phyloP scores from a whole-genome alignment of 257 asterid genomes.

The Gentiana macrophylla region DNA sequence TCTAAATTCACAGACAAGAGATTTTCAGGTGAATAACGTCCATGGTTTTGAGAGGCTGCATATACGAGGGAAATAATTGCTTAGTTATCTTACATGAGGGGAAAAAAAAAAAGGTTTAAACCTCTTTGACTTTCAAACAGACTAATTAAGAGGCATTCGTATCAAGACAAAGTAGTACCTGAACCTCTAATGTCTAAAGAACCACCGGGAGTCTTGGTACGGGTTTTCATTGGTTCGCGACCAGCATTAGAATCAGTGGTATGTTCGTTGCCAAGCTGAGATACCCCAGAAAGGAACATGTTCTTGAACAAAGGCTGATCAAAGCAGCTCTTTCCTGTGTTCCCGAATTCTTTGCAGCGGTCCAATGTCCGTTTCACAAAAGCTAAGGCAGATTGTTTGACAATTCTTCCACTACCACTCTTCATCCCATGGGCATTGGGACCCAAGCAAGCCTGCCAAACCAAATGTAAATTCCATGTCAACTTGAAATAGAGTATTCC shows the following conservation, averaged over 20 bases:
- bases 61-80: background rate
- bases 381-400: slow-evolving; percentile 79
- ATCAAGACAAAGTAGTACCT: slow-evolving; percentile 27
- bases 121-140: no score
- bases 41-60: slow-evolving; percentile 63
- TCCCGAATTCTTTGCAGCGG: slow-evolving; percentile 54
- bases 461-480: background rate
- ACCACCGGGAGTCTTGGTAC: slow-evolving; percentile 13
- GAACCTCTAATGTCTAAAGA: slow-evolving; percentile 54
- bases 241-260: slow-evolving; percentile 35
- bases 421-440: slow-evolving; percentile 78
- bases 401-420: slow-evolving; percentile 71
- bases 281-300: slow-evolving; percentile 60
- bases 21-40: slow-evolving; percentile 51
- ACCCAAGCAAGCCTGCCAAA: slow-evolving; percentile 63
- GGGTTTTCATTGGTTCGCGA: background rate
- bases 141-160: no score
- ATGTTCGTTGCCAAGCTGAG: slow-evolving; percentile 38
- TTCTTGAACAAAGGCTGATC: slow-evolving; percentile 49
- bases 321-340: slow-evolving; percentile 79
- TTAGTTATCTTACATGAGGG: no score
- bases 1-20: slow-evolving; percentile 31
- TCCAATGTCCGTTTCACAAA: slow-evolving; percentile 66
- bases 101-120: no score
- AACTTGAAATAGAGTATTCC: background rate